Conservation (phyloP, 768 basidiomycete species). For the Termitomyces bulborhizus region DNA sequence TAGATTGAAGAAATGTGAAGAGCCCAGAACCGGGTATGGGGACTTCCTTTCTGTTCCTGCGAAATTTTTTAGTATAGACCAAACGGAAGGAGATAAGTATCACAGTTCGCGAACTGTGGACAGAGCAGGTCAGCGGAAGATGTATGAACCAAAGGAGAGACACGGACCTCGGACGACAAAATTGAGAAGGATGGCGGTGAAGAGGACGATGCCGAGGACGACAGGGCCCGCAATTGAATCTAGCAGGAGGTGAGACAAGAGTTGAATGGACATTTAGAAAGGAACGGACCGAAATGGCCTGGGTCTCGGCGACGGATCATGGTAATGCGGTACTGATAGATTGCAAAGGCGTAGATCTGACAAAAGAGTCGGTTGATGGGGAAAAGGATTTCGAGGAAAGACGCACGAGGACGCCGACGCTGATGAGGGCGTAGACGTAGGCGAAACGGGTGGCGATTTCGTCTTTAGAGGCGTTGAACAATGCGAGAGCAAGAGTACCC, state of each 20-base stretch:
- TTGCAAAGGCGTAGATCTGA: conserved; percentile 76
- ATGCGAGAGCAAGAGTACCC: conserved; percentile 76
- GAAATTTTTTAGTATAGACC: not conserved
- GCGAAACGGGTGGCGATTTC: conserved; percentile 73
- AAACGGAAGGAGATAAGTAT: not conserved
- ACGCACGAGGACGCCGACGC: conserved; percentile 59
- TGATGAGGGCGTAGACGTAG: conserved; percentile 76
- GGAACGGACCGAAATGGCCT: conserved; percentile 73
- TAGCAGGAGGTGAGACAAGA: conserved; percentile 20
- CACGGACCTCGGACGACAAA: conserved; percentile 77
- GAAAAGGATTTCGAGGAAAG: not conserved
- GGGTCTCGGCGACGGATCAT: conserved; percentile 89
- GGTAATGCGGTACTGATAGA: conserved; percentile 86
- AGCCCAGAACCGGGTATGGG: conserved; percentile 25
- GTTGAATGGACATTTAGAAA: not conserved
- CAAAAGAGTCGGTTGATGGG: not conserved
- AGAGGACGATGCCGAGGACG: conserved; percentile 74
- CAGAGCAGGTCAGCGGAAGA: not conserved
- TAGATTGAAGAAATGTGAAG: conserved; percentile 9
- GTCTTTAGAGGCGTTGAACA: conserved; percentile 83
- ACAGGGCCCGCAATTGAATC: conserved; percentile 83
- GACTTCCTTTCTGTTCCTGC: conserved; percentile 20
- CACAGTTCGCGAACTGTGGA: conserved; percentile 56
- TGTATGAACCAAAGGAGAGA: conserved; percentile 1
- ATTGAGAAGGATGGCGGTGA: conserved; percentile 83